A percentile compares a stretch with the other conserved stretches of the same genome.
Evolutionary conservation across 2,329 filamentous ascomycete species (phyloP).

Genomic region (Corynespora cassiicola): DNA sequence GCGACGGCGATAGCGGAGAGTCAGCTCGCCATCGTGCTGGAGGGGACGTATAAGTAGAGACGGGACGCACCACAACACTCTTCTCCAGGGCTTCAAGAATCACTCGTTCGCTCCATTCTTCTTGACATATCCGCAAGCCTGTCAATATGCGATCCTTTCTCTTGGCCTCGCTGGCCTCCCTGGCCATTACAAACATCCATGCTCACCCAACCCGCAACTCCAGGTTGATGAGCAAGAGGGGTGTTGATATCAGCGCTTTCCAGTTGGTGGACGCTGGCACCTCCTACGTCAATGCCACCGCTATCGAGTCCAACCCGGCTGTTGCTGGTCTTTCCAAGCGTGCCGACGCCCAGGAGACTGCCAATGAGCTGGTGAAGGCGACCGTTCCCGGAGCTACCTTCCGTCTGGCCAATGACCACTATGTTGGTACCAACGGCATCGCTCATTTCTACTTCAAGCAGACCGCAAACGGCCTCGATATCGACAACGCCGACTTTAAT

Average conservation of each 20-base stretch:
- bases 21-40: slow-evolving; percentile 5
- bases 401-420: slow-evolving; percentile 60
- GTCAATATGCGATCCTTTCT: slow-evolving; percentile 37
- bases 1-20: too few relatives aligned
- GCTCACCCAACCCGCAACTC: slow-evolving; percentile 26
- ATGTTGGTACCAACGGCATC: slow-evolving; percentile 62
- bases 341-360: slow-evolving; percentile 36
- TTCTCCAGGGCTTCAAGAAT: slow-evolving; percentile 8
- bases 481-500: slow-evolving; percentile 68
- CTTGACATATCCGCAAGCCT: not conserved
- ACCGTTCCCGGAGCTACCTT: slow-evolving; percentile 51
- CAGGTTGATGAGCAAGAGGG: slow-evolving; percentile 22
- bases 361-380: slow-evolving; percentile 40
- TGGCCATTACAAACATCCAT: slow-evolving; percentile 26
- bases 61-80: slow-evolving; percentile 6
- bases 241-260: slow-evolving; percentile 40
- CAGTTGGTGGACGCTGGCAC: slow-evolving; percentile 29
- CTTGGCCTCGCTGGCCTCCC: slow-evolving; percentile 34
- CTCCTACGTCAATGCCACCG: slow-evolving; percentile 25
- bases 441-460: slow-evolving; percentile 67
- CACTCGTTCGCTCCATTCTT: slow-evolving; percentile 14
- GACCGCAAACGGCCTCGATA: slow-evolving; percentile 63
- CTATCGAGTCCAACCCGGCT: slow-evolving; percentile 23
- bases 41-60: slow-evolving; percentile 17
- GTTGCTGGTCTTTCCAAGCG: slow-evolving; percentile 25